phyloP scores from a whole-genome alignment of 1,139 yeast genomes.

The Saccharomyces hybrid region DNA sequence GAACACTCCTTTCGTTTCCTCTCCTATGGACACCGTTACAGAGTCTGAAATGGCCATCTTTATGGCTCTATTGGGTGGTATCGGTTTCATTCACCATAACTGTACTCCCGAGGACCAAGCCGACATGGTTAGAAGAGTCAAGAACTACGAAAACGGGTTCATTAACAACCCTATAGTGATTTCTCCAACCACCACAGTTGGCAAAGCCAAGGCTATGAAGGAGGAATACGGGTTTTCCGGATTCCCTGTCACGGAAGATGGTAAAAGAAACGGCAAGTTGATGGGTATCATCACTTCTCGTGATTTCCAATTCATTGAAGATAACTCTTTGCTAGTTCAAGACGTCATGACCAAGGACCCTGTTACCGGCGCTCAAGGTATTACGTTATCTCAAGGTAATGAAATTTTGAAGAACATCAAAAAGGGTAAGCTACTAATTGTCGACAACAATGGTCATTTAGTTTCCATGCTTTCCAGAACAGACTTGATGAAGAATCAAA shows the following conservation, averaged over 20 bases:
- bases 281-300: constrained; percentile 95
- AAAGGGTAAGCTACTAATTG: constrained; percentile 95
- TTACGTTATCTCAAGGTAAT: constrained; percentile 79
- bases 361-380: constrained; percentile 75
- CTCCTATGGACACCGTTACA: no score
- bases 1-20: no score
- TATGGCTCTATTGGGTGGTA: no score
- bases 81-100: no score
- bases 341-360: constrained; percentile 87
- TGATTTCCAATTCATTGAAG: constrained; percentile 91
- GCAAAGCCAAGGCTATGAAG: constrained; percentile 69
- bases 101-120: no score
- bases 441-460: constrained; percentile 67
- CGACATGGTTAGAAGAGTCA: no score
- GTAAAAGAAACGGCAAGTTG: constrained; percentile 80
- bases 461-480: constrained; percentile 89
- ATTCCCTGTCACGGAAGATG: constrained; percentile 96
- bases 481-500: constrained; percentile 91
- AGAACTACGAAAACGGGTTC: constrained; percentile 80
- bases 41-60: no score
- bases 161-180: constrained; percentile 90
- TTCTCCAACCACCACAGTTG: constrained; percentile 66
- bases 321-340: constrained; percentile 50
- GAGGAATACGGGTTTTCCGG: constrained; percentile 82
- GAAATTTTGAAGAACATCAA: constrained; percentile 83